Conservation (phyloP, 345 rosid genomes). For the Linum trigynum region DNA sequence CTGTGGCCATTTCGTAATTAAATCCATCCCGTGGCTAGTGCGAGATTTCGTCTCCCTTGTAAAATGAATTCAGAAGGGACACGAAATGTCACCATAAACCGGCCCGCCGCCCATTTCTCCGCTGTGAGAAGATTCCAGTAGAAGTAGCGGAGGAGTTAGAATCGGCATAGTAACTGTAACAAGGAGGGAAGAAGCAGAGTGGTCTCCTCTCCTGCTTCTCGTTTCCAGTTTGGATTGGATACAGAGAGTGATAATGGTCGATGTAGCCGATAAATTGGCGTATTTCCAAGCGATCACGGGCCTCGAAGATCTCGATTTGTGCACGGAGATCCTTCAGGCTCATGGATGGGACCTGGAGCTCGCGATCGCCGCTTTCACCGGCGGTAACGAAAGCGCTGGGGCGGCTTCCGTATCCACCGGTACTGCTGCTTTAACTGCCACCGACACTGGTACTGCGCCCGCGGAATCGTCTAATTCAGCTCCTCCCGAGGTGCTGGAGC, state of each 20-base stretch:
- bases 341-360: constrained; percentile 98
- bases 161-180: background rate
- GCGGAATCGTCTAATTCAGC: constrained; percentile 16
- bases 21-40: background rate
- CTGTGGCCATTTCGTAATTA: background rate
- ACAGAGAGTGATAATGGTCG: constrained; percentile 45
- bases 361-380: constrained; percentile 81
- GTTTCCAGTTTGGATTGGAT: background rate
- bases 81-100: background rate
- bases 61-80: background rate
- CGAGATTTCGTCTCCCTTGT: background rate
- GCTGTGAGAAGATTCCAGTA: background rate
- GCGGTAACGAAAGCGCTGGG: constrained; percentile 23
- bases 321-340: constrained; percentile 92
- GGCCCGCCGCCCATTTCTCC: background rate
- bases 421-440: background rate
- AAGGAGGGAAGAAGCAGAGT: background rate
- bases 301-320: constrained; percentile 78
- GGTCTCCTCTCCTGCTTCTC: background rate
- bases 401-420: background rate
- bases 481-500: constrained; percentile 17
- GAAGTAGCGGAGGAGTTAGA: background rate
- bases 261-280: constrained; percentile 74
- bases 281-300: constrained; percentile 93
- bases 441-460: constrained; percentile 6